Base-by-base conservation (phyloP, 768 basidiomycete genomes). In the Auriculariales sp. region DNA sequence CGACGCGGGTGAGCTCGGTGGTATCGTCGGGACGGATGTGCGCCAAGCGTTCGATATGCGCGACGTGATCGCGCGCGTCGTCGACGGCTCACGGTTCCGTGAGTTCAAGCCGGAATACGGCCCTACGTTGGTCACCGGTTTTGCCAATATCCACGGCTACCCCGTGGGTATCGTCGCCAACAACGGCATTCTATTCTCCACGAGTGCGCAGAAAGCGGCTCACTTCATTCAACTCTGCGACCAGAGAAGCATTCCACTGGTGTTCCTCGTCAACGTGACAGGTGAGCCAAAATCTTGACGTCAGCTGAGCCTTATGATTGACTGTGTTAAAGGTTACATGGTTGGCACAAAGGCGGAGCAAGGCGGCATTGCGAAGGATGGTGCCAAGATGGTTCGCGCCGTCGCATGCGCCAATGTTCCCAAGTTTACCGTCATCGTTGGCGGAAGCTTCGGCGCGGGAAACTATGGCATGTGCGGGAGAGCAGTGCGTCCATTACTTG, bases 101-200 rank as follows among this genome's bases (percentile, higher is more conserved):
- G 92, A 97, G 63, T 97, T 94, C 71, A 97, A 97, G 74, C 85
- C 83, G 61, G 93, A 94, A 61, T 97, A 93, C 59, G 92, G 91
- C 5, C 66, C 82, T 25, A 93, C 91, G 0, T 81, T 97, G 54
- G 74, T 94, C 47, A 95, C 92, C 5, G 87, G 86, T n/a, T 88
- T 86, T 65, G 89, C 89, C 6, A 75, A 83, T 60, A 74, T 93
- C 34, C 89, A 90, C 59, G 90, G 90, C 2, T 87, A 87, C 59
- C 75, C 83, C 50, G 90, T 94, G 34, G 92, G 92, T 3, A 90
- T 97, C 52, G 74, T 92, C 31, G 92, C 84, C 24, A 97, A 97
- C 66, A 93, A 93, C 58, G 93, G 92, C 54, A 92, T 97, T 50
- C 68, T 97, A 17, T 90, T 95, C 66, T 93, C 91, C 3, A 87